Conservation (phyloP, 2,329 filamentous ascomycete genomes). For the Neofusicoccum umdonicola region DNA sequence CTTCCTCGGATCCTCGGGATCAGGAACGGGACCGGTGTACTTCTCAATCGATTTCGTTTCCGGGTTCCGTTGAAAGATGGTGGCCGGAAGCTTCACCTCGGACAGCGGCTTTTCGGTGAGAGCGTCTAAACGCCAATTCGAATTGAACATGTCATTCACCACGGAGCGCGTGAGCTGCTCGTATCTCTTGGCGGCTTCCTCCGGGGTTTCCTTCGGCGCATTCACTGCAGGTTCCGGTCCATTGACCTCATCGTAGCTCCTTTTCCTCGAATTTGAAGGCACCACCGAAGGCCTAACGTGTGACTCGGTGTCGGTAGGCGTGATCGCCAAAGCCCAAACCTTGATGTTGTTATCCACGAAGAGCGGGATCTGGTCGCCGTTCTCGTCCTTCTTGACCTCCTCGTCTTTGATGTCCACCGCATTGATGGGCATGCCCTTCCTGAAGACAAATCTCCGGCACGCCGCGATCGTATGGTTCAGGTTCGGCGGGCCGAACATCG, state of each 20-base stretch:
- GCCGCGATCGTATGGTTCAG: constrained; percentile 79
- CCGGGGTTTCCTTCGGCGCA: constrained; percentile 22
- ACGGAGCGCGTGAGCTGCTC: constrained; percentile 59
- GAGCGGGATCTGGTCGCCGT: constrained; percentile 53
- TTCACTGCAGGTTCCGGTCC: constrained; percentile 29
- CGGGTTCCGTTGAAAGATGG: constrained; percentile 65
- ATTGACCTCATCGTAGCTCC: constrained; percentile 30
- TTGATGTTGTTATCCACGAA: constrained; percentile 66
- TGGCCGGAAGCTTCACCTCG: constrained; percentile 65
- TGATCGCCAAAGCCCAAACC: constrained; percentile 77
- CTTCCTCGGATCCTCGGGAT: constrained; percentile 56
- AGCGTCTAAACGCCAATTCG: constrained; percentile 69
- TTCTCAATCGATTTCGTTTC: constrained; percentile 62
- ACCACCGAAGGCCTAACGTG: constrained; percentile 17
- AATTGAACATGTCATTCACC: constrained; percentile 77
- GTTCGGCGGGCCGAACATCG: constrained; percentile 79
- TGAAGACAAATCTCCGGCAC: constrained; percentile 78
- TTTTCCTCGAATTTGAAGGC: constrained; percentile 19
- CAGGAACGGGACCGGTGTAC: constrained; percentile 68
- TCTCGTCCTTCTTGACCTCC: constrained; percentile 27
- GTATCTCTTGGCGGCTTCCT: constrained; percentile 40
- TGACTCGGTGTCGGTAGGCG: constrained; percentile 24
- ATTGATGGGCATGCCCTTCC: constrained; percentile 73
- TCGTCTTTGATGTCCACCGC: constrained; percentile 62
- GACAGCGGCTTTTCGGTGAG: constrained; percentile 65